Evolutionary conservation across 176 grass and related monocot species (phyloP), one percentile per base, ranked within the genome.

Genomic region (Metroxylon sagu): DNA sequence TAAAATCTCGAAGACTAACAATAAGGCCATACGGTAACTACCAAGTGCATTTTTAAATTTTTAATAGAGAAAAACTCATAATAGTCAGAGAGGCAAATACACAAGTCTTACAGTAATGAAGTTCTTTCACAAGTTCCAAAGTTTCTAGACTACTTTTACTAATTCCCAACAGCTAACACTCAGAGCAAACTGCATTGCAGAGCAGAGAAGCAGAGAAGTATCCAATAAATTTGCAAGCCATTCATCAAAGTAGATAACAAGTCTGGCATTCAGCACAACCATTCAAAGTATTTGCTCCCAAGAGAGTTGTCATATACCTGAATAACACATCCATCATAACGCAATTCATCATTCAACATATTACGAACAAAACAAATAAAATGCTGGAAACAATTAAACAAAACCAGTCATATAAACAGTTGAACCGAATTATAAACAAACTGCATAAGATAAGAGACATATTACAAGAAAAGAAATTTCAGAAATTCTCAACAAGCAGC

Each of bases 241-340:
- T 90, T 76, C 87, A 90, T 79, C 79, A 74, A 89, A 75, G 70
- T 56, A 89, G 85, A 88, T 59, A 84, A 89, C 75, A 82, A 74
- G 76, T 84, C 85, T 75, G 75, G 75, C 85, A 90, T 85, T 85
- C 82, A 80, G 82, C 87, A 90, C 82, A 85, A 90, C 79, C 82
- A 85, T 85, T 85, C 82, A 90, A 88, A 85, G 71, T 56, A 90
- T 28, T 79, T 73, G 74, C 86, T 76, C 78, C 86, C 79, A 90
- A 79, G 70, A 79, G 70, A 82, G 76, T 83, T 74, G 82, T 76
- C 82, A 90, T 59, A 85, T 48, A 90, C 87, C 87, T 90, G 87
- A 90, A 71, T 83, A 52, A 90, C 69, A 85, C 82, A 83, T 79
- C 74, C 68, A 86, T 83, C 72, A 79, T 60, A 90, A 79, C 62